Evolutionary conservation across 768 basidiomycete genomes (phyloP).

Genomic region (Agrocybe pediades): DNA sequence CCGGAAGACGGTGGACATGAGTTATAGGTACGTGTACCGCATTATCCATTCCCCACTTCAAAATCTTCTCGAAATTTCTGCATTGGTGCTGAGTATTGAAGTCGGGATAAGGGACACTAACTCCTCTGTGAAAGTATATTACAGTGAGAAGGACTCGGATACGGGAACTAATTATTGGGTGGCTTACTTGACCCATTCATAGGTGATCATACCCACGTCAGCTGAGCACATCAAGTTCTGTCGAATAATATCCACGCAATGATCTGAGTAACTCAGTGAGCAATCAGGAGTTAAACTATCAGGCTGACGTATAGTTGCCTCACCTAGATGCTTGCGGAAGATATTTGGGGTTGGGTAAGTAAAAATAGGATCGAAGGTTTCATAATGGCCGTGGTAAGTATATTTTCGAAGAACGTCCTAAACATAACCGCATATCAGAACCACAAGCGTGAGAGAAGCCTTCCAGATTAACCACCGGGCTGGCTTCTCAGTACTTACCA

Average conservation of each 20-base stretch:
- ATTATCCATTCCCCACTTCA: slow-evolving; percentile 6
- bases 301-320: not conserved
- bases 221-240: slow-evolving; percentile 12
- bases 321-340: slow-evolving; percentile 9
- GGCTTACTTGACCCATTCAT: slow-evolving; percentile 12
- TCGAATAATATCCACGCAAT: slow-evolving; percentile 12
- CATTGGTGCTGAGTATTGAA: slow-evolving; percentile 12
- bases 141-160: not conserved
- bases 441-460: not conserved
- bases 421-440: too few relatives aligned
- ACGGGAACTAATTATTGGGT: too few relatives aligned
- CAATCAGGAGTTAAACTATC: not conserved
- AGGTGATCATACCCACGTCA: slow-evolving; percentile 11
- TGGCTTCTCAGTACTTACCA: not conserved
- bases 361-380: slow-evolving; percentile 7
- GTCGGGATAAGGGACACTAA: slow-evolving; percentile 9
- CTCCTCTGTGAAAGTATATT: not conserved
- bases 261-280: not conserved
- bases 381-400: slow-evolving; percentile 6
- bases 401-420: slow-evolving; percentile 11
- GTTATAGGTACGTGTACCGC: slow-evolving; percentile 1
- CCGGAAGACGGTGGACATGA: slow-evolving; percentile 1
- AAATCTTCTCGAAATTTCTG: slow-evolving; percentile 9
- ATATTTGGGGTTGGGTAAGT: slow-evolving; percentile 1
- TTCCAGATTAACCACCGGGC: not conserved